These are phyloP conservation scores for Kluyveromyces aestuarii DNA, from an alignment of 805 yeast genomes.

Conservation along the genomic window DNA sequence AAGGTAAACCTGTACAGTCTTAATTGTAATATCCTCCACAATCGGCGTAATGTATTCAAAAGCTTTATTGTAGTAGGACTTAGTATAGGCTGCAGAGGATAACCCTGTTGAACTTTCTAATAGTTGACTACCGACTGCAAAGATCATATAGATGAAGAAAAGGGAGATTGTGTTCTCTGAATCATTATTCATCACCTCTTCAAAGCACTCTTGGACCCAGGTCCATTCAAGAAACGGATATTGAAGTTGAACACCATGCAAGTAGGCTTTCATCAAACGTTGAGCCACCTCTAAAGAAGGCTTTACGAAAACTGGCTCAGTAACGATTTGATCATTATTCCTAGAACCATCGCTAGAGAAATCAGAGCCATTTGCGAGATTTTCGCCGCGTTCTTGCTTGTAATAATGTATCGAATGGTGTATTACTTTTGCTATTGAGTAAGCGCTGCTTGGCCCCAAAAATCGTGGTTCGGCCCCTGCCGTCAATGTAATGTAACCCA, in stretches of 20 bases:
- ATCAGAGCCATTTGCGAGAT: not conserved
- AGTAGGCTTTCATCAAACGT: slow-evolving; percentile 15
- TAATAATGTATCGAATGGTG: slow-evolving; percentile 17
- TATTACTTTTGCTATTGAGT: slow-evolving; percentile 27
- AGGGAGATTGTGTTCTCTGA: slow-evolving; percentile 10
- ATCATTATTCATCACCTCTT: slow-evolving; percentile 12
- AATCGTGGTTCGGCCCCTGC: slow-evolving; percentile 24
- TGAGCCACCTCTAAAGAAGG: slow-evolving; percentile 13
- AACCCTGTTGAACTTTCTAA: slow-evolving; percentile 6
- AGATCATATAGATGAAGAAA: slow-evolving; percentile 28
- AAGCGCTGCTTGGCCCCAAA: slow-evolving; percentile 27
- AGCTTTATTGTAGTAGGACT: slow-evolving; percentile 25
- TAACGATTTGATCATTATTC: not conserved
- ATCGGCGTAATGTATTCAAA: slow-evolving; percentile 19
- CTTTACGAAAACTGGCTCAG: slow-evolving; percentile 11
- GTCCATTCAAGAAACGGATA: slow-evolving; percentile 30
- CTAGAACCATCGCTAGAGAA: not conserved
- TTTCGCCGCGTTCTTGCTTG: not conserved
- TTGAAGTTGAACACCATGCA: slow-evolving; percentile 27
- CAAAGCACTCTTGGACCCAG: slow-evolving; percentile 13
- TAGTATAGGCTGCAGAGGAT: slow-evolving; percentile 13
- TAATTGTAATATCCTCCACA: slow-evolving; percentile 17
- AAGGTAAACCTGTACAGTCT: slow-evolving; percentile 28
- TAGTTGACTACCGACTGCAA: slow-evolving; percentile 26
- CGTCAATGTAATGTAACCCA: slow-evolving; percentile 24